A percentile compares a stretch with the other conserved stretches of the same genome.
Conservation (phyloP, 1,284 basidiomycete genomes). For the Xerocomus subilludens region DNA sequence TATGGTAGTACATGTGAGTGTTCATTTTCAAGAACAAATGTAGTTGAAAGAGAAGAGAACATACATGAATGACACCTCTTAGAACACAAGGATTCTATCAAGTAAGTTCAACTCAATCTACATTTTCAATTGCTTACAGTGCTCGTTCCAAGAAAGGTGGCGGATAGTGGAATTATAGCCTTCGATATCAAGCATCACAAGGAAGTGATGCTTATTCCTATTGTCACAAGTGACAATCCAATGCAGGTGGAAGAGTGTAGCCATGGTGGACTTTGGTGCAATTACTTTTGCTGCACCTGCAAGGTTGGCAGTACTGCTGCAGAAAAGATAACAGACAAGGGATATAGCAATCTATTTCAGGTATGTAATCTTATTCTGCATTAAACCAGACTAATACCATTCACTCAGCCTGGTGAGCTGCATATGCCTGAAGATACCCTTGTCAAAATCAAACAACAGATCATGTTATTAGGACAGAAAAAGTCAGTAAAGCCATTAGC, state of each 20-base stretch:
- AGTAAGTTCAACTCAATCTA: slow-evolving; percentile 29
- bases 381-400: neutral
- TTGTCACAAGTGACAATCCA: slow-evolving; percentile 51
- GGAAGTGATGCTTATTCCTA: slow-evolving; percentile 44
- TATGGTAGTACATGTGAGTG: too few relatives aligned
- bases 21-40: too few relatives aligned
- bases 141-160: slow-evolving; percentile 6
- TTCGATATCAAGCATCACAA: slow-evolving; percentile 40
- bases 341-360: slow-evolving; percentile 38
- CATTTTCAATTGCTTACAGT: neutral
- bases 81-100: slow-evolving; percentile 40
- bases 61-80: too few relatives aligned
- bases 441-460: slow-evolving; percentile 27
- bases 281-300: slow-evolving; percentile 50
- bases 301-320: slow-evolving; percentile 46
- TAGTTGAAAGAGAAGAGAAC: too few relatives aligned
- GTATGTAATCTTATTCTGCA: slow-evolving; percentile 23
- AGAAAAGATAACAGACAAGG: slow-evolving; percentile 40
- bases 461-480: slow-evolving; percentile 22
- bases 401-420: slow-evolving; percentile 19
- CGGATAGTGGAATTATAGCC: slow-evolving; percentile 15
- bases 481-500: slow-evolving; percentile 24
- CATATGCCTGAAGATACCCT: slow-evolving; percentile 25
- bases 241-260: slow-evolving; percentile 45
- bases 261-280: slow-evolving; percentile 47